phyloP scores from a whole-genome alignment of 139 green algal genomes.

The Diplosphaera chodatii region DNA sequence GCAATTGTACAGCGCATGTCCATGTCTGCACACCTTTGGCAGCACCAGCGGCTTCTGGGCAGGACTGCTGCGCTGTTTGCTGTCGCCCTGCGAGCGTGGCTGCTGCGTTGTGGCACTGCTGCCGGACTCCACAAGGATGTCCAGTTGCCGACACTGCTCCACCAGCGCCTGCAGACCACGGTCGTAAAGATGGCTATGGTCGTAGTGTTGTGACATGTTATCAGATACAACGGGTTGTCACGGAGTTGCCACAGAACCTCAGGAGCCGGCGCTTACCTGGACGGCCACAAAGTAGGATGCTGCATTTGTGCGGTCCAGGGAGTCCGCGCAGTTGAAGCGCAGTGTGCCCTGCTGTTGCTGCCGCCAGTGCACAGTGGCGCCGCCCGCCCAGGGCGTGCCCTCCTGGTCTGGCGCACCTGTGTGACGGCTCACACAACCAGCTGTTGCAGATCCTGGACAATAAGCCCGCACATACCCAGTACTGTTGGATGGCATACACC shows the following conservation, averaged over 20 bases:
- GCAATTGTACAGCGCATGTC: too few species aligned
- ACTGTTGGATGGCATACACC: too few species aligned
- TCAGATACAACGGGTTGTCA: not conserved
- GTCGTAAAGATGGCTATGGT: too few species aligned
- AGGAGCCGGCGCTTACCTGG: constrained; percentile 43
- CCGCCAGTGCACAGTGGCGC: constrained; percentile 51
- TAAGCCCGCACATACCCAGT: too few species aligned
- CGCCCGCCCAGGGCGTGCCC: constrained; percentile 17
- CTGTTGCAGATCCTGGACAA: too few species aligned
- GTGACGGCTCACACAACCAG: too few species aligned
- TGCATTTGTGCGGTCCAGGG: constrained; percentile 95
- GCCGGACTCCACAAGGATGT: constrained; percentile 43
- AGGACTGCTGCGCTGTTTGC: not conserved
- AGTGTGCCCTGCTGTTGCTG: constrained; percentile 62
- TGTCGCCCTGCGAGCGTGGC: constrained; percentile 1
- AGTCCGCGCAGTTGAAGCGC: constrained; percentile 97
- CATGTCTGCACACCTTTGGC: not conserved
- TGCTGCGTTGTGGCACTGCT: constrained; percentile 15
- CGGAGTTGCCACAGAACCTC: too few species aligned
- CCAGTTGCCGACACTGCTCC: constrained; percentile 53
- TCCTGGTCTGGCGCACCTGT: not conserved
- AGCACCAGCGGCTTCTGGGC: not conserved
- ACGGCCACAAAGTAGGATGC: constrained; percentile 87
- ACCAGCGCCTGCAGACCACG: constrained; percentile 46
- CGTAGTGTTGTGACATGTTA: not conserved